Percentiles rank a stretch among this genome's conserved stretches.
phyloP scores from a whole-genome alignment of 176 grass and related monocot species.

The maize (Zea mays) region DNA sequence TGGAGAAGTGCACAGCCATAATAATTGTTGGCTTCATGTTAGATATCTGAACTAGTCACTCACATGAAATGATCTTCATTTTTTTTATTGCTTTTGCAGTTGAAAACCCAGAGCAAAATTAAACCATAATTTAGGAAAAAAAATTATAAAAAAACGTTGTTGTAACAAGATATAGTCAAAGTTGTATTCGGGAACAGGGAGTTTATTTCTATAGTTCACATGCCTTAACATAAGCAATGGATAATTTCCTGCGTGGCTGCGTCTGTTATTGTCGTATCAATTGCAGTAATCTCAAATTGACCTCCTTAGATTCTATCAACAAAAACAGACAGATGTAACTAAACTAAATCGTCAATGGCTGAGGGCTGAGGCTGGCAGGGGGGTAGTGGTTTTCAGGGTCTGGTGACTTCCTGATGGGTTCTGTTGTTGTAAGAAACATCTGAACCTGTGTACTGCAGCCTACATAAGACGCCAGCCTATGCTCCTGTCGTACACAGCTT shows the following conservation, averaged over 20 bases:
- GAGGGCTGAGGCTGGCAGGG: background rate
- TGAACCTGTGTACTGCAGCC: slow-evolving; percentile 11
- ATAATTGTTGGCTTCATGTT: background rate
- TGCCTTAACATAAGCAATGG: background rate
- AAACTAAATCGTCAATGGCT: background rate
- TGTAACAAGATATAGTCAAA: background rate
- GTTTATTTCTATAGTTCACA: background rate
- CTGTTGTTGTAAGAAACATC: background rate
- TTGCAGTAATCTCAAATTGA: background rate
- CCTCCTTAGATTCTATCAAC: background rate
- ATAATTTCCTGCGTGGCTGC: background rate
- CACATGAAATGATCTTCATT: background rate
- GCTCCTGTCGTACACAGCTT: background rate
- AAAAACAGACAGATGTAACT: background rate
- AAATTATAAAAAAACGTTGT: background rate
- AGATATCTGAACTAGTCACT: background rate
- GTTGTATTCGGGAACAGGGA: background rate
- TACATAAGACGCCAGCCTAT: slow-evolving; percentile 9
- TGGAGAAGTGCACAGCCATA: background rate
- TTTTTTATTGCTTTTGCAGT: background rate
- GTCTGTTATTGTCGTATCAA: background rate
- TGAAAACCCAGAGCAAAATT: background rate
- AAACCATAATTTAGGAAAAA: background rate
- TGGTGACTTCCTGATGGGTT: background rate
- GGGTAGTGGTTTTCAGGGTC: background rate